Evolutionary conservation across 306 rosid genomes (phyloP).

Genomic region (Albizia julibrissin): DNA sequence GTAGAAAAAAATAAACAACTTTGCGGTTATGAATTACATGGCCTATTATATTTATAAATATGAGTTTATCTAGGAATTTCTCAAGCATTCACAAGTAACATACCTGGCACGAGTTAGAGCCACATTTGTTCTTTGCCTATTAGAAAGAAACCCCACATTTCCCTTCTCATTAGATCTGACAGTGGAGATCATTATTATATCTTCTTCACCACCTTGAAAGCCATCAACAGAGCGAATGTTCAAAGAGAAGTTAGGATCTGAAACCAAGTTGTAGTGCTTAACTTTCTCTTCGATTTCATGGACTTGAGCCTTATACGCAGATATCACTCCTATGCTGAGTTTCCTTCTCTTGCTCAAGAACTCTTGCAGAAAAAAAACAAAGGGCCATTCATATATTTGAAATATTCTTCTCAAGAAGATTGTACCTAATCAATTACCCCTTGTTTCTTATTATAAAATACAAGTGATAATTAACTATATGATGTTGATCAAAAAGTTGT

Average conservation of each 20-base stretch:
- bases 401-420: neutral
- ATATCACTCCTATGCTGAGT: constrained; percentile 66
- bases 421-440: neutral
- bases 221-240: constrained; percentile 63
- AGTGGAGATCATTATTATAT: constrained; percentile 49
- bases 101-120: constrained; percentile 71
- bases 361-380: constrained; percentile 28
- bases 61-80: too few species aligned
- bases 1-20: too few species aligned
- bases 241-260: constrained; percentile 35
- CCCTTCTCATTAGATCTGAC: constrained; percentile 48
- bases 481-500: too few species aligned
- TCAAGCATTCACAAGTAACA: neutral
- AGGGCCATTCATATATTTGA: neutral
- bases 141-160: constrained; percentile 56
- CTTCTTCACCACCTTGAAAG: constrained; percentile 76
- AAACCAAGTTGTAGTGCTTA: constrained; percentile 19
- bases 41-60: too few species aligned
- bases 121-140: constrained; percentile 55
- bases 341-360: constrained; percentile 36
- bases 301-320: constrained; percentile 66
- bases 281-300: constrained; percentile 49
- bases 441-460: too few species aligned
- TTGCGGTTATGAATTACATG: too few species aligned
- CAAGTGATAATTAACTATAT: too few species aligned